These are phyloP conservation scores for Solanum medicagineum DNA, from an alignment of 257 asterid genomes.

Conservation along the genomic window DNA sequence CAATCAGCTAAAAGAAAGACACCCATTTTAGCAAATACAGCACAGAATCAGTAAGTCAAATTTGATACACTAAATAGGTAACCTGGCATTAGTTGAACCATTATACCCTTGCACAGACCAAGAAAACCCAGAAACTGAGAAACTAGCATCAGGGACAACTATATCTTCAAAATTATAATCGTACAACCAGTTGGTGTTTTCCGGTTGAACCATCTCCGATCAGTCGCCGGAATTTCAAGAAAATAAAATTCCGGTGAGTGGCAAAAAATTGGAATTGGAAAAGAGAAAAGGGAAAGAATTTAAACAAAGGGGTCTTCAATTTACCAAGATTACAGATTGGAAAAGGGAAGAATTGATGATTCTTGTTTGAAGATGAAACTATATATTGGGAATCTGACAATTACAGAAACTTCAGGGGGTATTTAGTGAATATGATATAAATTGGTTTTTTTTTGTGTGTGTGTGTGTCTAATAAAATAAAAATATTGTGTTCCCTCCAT, in stretches of 20 bases:
- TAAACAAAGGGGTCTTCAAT: background rate
- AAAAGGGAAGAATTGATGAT: background rate
- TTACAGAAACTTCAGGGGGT: background rate
- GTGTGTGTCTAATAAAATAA: background rate
- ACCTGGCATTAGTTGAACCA: slow-evolving; percentile 53
- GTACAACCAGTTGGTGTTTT: slow-evolving; percentile 71
- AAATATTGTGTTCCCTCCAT: background rate
- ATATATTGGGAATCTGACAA: background rate
- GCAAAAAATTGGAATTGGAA: background rate
- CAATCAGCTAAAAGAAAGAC: background rate
- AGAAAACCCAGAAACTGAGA: slow-evolving; percentile 48
- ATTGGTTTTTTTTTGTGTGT: background rate
- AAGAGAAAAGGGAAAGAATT: background rate
- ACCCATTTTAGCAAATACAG: background rate
- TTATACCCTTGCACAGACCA: slow-evolving; percentile 57
- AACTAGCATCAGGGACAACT: slow-evolving; percentile 33
- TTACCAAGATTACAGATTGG: background rate
- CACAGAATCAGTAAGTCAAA: background rate
- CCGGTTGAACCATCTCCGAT: slow-evolving; percentile 63
- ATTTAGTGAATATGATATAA: background rate
- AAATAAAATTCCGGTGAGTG: background rate
- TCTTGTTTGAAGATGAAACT: background rate
- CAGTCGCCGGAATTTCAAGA: background rate
- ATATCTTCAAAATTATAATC: slow-evolving; percentile 74
- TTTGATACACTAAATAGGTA: background rate